Conservation (phyloP, 2,329 filamentous ascomycete species). For the Lomentospora prolificans region DNA sequence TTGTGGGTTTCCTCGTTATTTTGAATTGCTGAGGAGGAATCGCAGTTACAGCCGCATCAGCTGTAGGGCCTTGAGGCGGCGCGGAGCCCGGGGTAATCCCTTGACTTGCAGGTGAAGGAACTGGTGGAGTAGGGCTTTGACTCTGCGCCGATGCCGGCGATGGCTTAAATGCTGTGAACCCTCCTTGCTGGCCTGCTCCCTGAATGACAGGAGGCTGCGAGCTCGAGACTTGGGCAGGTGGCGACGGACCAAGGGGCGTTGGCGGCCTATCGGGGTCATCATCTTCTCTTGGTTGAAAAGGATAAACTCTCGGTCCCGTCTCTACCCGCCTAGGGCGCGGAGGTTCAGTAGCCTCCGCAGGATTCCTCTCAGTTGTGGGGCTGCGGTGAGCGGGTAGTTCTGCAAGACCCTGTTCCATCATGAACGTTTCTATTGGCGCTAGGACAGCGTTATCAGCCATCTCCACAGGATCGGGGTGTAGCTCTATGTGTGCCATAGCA, state of each 20-base stretch:
- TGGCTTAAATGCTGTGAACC: not conserved
- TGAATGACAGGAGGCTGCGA: not conserved
- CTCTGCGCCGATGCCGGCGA: not conserved
- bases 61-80: not conserved
- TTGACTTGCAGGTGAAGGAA: not conserved
- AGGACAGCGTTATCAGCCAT: conserved; percentile 29
- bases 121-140: not conserved
- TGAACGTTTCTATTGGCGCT: conserved; percentile 22
- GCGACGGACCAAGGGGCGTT: conserved; percentile 1
- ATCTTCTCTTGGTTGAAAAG: conserved; percentile 11
- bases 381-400: conserved; percentile 28
- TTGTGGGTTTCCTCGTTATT: conserved; percentile 7
- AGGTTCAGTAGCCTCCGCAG: conserved; percentile 12
- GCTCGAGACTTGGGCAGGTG: not conserved
- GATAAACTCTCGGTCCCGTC: conserved; percentile 11
- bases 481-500: conserved; percentile 28
- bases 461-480: conserved; percentile 34
- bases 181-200: not conserved
- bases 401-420: conserved; percentile 17
- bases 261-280: conserved; percentile 7
- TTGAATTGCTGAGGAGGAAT: not conserved
- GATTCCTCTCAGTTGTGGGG: conserved; percentile 14
- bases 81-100: not conserved
- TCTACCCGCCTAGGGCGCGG: conserved; percentile 12
- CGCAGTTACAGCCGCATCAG: not conserved